Conservation (phyloP, 176 grass and related monocot genomes). For the Oryza longistaminata region DNA sequence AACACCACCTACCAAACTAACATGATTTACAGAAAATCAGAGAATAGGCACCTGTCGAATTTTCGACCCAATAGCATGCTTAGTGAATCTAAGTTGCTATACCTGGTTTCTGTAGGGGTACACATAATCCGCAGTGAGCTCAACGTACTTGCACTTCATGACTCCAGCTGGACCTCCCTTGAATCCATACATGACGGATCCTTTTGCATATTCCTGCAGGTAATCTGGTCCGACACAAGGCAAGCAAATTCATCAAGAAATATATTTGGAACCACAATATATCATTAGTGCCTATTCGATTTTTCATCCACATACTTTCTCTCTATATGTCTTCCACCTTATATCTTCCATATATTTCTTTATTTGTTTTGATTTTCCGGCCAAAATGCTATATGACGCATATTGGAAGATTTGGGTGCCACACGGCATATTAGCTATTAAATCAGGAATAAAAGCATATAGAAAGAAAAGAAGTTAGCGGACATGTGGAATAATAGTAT, state of each 20-base stretch:
- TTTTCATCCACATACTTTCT: neutral
- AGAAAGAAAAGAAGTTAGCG: no score
- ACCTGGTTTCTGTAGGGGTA: constrained; percentile 99
- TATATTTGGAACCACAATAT: neutral
- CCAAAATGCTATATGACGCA: no score
- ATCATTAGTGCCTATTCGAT: neutral
- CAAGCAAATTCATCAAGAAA: neutral
- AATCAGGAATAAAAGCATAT: no score
- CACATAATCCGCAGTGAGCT: constrained; percentile 78
- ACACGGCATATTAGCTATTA: no score
- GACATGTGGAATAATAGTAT: no score
- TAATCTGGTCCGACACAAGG: constrained; percentile 56
- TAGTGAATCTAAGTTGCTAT: neutral
- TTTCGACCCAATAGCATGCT: neutral
- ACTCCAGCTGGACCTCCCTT: constrained; percentile 93
- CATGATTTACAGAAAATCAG: neutral
- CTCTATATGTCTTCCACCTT: no score
- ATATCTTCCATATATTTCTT: no score
- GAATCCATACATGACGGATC: constrained; percentile 81
- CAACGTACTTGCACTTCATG: constrained; percentile 92
- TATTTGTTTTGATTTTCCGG: no score
- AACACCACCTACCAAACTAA: neutral
- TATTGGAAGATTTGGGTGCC: no score
- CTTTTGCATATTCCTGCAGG: constrained; percentile 71
- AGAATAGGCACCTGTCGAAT: neutral